A percentile compares a stretch with the other conserved stretches of the same genome.
phyloP scores from a whole-genome alignment of 176 grass and related monocot species.

The Oryza meyeriana region DNA sequence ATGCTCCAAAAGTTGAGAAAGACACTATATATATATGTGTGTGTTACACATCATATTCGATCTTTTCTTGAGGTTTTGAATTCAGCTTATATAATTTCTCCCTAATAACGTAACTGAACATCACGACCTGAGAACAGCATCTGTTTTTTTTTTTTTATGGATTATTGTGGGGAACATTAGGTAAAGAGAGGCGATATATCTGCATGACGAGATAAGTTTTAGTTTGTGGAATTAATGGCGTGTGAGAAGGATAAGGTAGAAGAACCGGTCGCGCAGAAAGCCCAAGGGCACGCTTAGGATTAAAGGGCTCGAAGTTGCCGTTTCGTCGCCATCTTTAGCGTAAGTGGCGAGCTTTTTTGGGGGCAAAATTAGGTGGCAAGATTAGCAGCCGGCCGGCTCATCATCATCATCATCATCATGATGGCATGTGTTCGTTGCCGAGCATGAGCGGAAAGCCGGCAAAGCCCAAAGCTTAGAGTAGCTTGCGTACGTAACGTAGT shows the following conservation, averaged over 20 bases:
- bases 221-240: background rate
- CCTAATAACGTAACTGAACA: background rate
- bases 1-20: background rate
- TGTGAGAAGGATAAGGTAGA: conserved; percentile 7
- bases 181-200: background rate
- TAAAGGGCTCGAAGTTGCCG: background rate
- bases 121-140: background rate
- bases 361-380: background rate
- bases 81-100: too few relatives aligned
- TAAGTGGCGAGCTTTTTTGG: background rate
- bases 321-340: background rate
- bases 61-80: background rate
- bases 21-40: too few relatives aligned
- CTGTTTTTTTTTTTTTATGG: background rate
- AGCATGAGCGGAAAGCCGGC: background rate
- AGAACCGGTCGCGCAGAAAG: background rate
- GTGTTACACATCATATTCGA: background rate
- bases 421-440: background rate
- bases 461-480: too few relatives aligned
- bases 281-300: background rate
- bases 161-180: background rate
- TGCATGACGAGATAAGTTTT: background rate
- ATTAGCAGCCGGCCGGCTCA: background rate
- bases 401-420: background rate
- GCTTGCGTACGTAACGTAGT: background rate